Evolutionary conservation across 805 yeast species (phyloP).

Genomic region (Zygotorulaspora sp.): DNA sequence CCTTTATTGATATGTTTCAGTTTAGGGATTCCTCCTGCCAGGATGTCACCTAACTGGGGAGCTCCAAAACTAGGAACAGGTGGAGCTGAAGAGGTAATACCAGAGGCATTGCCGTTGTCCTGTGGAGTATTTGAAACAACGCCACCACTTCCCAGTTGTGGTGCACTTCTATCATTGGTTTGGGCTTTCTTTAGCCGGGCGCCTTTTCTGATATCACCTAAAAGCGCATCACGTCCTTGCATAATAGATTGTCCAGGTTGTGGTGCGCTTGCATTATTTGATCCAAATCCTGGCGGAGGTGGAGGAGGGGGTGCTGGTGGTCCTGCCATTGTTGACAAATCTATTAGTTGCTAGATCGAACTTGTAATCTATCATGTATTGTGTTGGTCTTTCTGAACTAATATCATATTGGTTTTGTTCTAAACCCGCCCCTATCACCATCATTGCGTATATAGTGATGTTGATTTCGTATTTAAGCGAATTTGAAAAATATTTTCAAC

Average conservation of each 20-base stretch:
- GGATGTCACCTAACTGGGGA: conserved; percentile 33
- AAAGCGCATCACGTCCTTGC: conserved; percentile 49
- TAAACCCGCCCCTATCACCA: no score
- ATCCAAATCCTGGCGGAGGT: conserved; percentile 43
- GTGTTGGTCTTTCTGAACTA: no score
- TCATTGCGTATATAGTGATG: no score
- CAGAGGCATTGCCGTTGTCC: conserved; percentile 36
- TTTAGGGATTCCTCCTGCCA: conserved; percentile 76
- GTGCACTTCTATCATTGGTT: conserved; percentile 66
- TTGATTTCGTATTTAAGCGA: no score
- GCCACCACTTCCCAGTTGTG: conserved; percentile 43
- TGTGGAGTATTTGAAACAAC: conserved; percentile 25
- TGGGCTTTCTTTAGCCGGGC: conserved; percentile 52
- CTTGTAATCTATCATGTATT: no score
- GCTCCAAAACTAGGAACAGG: conserved; percentile 32
- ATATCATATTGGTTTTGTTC: no score
- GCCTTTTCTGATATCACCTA: conserved; percentile 82
- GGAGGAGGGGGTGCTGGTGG: conserved; percentile 58
- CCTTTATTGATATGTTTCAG: conserved; percentile 46
- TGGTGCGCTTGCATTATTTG: conserved; percentile 34
- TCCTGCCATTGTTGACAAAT: conserved; percentile 11
- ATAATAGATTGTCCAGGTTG: conserved; percentile 32
- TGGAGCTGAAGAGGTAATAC: conserved; percentile 23
- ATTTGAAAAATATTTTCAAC: no score
- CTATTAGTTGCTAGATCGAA: no score